phyloP scores from a whole-genome alignment of 1,284 basidiomycete genomes.

The Ustilago cynodontis region DNA sequence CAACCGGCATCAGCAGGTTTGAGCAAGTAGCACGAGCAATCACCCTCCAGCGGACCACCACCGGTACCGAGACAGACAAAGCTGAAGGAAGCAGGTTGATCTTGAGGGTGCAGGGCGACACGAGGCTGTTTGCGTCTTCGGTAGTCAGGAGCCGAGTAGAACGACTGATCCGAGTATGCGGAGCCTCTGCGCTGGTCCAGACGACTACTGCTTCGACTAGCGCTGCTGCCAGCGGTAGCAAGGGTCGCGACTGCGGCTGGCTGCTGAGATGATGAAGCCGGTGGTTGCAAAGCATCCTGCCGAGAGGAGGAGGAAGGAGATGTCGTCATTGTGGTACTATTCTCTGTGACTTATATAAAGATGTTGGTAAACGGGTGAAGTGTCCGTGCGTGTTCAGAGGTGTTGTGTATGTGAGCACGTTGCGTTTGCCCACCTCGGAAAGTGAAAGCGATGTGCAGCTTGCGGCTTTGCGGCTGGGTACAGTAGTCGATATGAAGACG shows the following conservation, averaged over 20 bases:
- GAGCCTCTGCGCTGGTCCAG: conserved; percentile 24
- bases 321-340: conserved; percentile 5
- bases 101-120: conserved; percentile 40
- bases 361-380: neutral
- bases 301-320: conserved; percentile 16
- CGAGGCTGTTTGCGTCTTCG: conserved; percentile 47
- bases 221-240: neutral
- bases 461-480: neutral
- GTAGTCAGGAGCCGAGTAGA: conserved; percentile 45
- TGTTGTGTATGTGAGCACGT: neutral
- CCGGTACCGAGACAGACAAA: conserved; percentile 70
- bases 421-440: conserved; percentile 3
- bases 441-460: neutral
- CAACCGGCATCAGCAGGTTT: conserved; percentile 67
- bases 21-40: conserved; percentile 70
- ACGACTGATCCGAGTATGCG: conserved; percentile 38
- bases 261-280: conserved; percentile 16
- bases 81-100: conserved; percentile 55
- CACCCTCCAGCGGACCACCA: conserved; percentile 71
- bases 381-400: neutral
- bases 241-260: neutral
- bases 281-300: conserved; percentile 7
- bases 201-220: conserved; percentile 15
- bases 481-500: neutral
- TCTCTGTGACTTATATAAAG: neutral